These are phyloP conservation scores for Dipodascus albidus DNA, from an alignment of 805 yeast genomes.

Conservation along the genomic window DNA sequence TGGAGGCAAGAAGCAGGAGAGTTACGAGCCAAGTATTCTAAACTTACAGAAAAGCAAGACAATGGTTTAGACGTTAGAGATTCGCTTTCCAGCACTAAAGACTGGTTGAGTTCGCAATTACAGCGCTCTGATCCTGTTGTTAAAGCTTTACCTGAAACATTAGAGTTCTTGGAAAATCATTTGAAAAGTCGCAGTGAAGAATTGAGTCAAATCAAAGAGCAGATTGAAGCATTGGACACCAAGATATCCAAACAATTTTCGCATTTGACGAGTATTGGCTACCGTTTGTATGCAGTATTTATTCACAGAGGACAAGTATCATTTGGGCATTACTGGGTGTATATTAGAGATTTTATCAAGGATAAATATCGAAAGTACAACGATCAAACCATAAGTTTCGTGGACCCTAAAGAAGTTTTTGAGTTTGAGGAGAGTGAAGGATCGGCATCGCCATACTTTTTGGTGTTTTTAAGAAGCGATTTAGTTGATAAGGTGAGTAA, in stretches of 20 bases:
- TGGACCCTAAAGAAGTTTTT: conserved; percentile 38
- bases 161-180: neutral
- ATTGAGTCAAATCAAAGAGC: conserved; percentile 19
- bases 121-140: neutral
- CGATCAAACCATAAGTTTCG: conserved; percentile 90
- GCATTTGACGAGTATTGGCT: conserved; percentile 52
- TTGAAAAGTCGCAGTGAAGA: neutral
- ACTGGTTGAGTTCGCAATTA: conserved; percentile 37
- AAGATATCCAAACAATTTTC: conserved; percentile 51
- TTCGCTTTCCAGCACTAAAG: conserved; percentile 43
- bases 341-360: conserved; percentile 63
- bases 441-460: conserved; percentile 89
- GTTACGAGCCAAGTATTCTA: conserved; percentile 8
- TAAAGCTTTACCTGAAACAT: neutral
- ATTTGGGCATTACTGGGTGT: conserved; percentile 96
- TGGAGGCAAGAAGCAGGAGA: conserved; percentile 39
- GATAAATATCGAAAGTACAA: conserved; percentile 79
- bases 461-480: conserved; percentile 69
- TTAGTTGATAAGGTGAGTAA: conserved; percentile 26
- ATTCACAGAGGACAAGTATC: conserved; percentile 94
- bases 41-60: conserved; percentile 26
- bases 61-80: conserved; percentile 40
- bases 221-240: conserved; percentile 36
- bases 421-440: conserved; percentile 25
- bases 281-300: conserved; percentile 80